Conservation (phyloP, 2,329 filamentous ascomycete species). For the Pseudogymnoascus verrucosus region DNA sequence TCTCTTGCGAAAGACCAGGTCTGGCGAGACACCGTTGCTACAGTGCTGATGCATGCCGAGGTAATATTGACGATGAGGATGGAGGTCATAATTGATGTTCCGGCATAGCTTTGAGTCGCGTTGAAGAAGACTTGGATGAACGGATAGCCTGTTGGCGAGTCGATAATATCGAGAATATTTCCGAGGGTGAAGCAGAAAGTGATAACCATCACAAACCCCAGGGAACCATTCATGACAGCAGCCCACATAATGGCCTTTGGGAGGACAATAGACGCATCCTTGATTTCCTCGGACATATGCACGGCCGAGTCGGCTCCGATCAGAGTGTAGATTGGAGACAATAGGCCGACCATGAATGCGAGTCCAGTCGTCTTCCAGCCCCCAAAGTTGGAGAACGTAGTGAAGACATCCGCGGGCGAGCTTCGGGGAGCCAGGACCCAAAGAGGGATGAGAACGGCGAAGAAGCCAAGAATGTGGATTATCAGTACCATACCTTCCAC, state of each 20-base stretch:
- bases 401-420: slow-evolving; percentile 24
- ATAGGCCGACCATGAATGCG: slow-evolving; percentile 31
- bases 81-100: slow-evolving; percentile 39
- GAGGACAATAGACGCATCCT: slow-evolving; percentile 38
- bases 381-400: slow-evolving; percentile 26
- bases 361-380: slow-evolving; percentile 29
- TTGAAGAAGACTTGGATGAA: slow-evolving; percentile 43
- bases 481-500: slow-evolving; percentile 37
- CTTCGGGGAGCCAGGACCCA: slow-evolving; percentile 25
- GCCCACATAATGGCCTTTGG: slow-evolving; percentile 40
- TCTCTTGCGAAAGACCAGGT: slow-evolving; percentile 38
- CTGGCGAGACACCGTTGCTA: slow-evolving; percentile 30
- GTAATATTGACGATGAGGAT: slow-evolving; percentile 34
- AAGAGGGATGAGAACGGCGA: slow-evolving; percentile 35
- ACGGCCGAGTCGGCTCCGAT: slow-evolving; percentile 22
- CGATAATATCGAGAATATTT: slow-evolving; percentile 30
- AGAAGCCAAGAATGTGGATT: slow-evolving; percentile 37
- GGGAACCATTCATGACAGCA: slow-evolving; percentile 37
- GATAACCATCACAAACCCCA: slow-evolving; percentile 35
- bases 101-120: slow-evolving; percentile 34
- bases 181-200: slow-evolving; percentile 30
- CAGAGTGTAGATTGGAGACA: slow-evolving; percentile 24
- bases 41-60: slow-evolving; percentile 32
- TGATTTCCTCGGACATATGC: slow-evolving; percentile 42
- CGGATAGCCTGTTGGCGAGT: slow-evolving; percentile 36